Evolutionary conservation across 306 rosid species (phyloP), one percentile per base, ranked within the genome.

Genomic region (Fragaria nilgerrensis): DNA sequence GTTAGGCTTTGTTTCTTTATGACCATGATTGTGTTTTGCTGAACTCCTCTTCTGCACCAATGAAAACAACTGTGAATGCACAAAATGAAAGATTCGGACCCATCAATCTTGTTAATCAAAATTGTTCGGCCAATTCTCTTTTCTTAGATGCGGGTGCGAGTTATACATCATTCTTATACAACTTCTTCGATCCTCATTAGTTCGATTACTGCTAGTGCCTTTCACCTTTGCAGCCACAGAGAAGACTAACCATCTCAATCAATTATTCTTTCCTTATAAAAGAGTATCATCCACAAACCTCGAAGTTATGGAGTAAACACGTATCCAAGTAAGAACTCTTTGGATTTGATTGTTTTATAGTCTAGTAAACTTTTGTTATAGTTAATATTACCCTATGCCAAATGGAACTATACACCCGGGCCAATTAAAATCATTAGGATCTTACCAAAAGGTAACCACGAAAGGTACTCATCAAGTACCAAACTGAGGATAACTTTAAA

Each of bases 21-120:
- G 48, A 53, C n/a, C 39, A 73, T 73, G 77, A 73, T 62, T 73
- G 68, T 73, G 77, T 73, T 56, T 73, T 55, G 23, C 25, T 23
- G 68, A 37, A 37, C 19, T 68, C 72, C 53, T 39, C 41, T 58
- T 73, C 68, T 73, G 8, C 52, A 23, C 77, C 77, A 58, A 73
- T 73, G 53, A 25, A 56, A 73, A 19, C 68, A 14, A 22, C 14
- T 16, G 36, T 43, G 43, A 59, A 23, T 37, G 49, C 45, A 37
- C 9, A 19, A 17, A 66, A 37, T 19, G 47, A 66, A 66, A 68
- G 72, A 43, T 22, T 27, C 48, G 70, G 72, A 43, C 36, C 72
- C 72, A 68, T 67, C 29, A 6, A 67, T 67, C 72, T 67, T 67
- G 72, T 12, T 67, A 2, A 39, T 67, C 72, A 68, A 41, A n/a